Evolutionary conservation across 108 stramenopile species (phyloP).

Genomic region (Hondaea fermentalgiana): DNA sequence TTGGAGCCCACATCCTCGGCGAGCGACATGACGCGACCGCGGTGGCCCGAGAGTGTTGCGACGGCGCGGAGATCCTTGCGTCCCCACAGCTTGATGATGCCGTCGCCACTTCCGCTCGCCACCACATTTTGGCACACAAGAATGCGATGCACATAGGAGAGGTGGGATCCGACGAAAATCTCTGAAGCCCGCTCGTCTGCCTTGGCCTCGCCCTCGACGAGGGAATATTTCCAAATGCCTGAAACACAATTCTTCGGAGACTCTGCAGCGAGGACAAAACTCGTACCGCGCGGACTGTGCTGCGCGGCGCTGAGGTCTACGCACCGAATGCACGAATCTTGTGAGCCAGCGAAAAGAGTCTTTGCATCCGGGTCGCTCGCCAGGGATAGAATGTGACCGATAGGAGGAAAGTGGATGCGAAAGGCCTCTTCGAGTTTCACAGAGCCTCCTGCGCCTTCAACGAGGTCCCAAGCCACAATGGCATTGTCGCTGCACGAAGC

Average conservation of each 20-base stretch:
- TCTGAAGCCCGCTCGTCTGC: background rate
- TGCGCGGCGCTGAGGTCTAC: background rate
- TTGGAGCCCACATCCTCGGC: background rate
- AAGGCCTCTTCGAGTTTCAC: background rate
- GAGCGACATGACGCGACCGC: conserved; percentile 1
- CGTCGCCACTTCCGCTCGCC: background rate
- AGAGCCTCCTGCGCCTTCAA: background rate
- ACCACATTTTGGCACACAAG: background rate
- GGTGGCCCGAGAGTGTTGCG: background rate
- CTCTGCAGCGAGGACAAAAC: background rate
- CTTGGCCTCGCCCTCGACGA: background rate
- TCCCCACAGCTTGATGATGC: conserved; percentile 16
- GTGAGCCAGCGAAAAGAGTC: background rate
- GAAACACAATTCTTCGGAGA: background rate
- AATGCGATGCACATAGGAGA: background rate
- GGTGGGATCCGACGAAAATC: background rate
- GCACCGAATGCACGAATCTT: background rate
- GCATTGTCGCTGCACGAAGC: background rate
- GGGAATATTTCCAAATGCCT: background rate
- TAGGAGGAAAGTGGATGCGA: background rate
- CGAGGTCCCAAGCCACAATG: background rate
- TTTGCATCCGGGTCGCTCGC: background rate
- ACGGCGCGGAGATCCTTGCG: background rate
- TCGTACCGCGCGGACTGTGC: background rate
- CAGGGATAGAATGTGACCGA: conserved; percentile 1